These are phyloP conservation scores for Pythium utonaiense DNA, from an alignment of 352 stramenopile species.

Conservation along the genomic window DNA sequence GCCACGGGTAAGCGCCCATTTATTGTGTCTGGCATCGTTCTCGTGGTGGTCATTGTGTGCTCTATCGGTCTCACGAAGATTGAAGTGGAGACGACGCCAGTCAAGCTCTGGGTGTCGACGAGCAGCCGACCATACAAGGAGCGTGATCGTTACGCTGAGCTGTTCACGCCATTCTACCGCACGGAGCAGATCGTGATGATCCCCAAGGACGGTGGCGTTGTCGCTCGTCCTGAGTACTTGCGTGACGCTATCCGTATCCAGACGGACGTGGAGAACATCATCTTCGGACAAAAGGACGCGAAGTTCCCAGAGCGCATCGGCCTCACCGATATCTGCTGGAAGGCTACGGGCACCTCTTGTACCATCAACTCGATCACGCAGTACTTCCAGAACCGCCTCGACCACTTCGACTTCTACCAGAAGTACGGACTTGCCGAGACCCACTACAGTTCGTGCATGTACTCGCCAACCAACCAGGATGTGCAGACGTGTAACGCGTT, in stretches of 20 bases:
- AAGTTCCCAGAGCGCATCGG: slow-evolving; percentile 23
- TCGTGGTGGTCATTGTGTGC: slow-evolving; percentile 21
- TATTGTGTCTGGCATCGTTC: slow-evolving; percentile 22
- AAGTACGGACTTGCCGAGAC: slow-evolving; percentile 33
- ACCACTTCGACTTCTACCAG: slow-evolving; percentile 58
- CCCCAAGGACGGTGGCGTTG: slow-evolving; percentile 42
- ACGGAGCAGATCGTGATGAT: slow-evolving; percentile 52
- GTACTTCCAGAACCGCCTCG: slow-evolving; percentile 61
- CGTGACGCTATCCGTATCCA: slow-evolving; percentile 48
- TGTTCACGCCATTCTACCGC: slow-evolving; percentile 61
- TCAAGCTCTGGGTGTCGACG: slow-evolving; percentile 54
- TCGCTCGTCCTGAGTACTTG: slow-evolving; percentile 37
- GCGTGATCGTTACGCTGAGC: slow-evolving; percentile 35
- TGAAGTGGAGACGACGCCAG: slow-evolving; percentile 43
- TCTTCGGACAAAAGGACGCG: slow-evolving; percentile 3
- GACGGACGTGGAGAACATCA: slow-evolving; percentile 25
- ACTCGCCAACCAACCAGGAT: slow-evolving; percentile 42
- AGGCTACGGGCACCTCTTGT: slow-evolving; percentile 44
- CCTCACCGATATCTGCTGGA: slow-evolving; percentile 50
- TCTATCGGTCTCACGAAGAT: slow-evolving; percentile 28
- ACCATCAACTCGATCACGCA: slow-evolving; percentile 59
- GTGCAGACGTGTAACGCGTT: slow-evolving; percentile 41
- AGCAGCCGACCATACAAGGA: slow-evolving; percentile 42
- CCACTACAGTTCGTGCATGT: slow-evolving; percentile 45
- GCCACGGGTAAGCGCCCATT: slow-evolving; percentile 24